Conservation (phyloP, 192 early-diverging fungal genomes). For the Umbelopsis sp. region DNA sequence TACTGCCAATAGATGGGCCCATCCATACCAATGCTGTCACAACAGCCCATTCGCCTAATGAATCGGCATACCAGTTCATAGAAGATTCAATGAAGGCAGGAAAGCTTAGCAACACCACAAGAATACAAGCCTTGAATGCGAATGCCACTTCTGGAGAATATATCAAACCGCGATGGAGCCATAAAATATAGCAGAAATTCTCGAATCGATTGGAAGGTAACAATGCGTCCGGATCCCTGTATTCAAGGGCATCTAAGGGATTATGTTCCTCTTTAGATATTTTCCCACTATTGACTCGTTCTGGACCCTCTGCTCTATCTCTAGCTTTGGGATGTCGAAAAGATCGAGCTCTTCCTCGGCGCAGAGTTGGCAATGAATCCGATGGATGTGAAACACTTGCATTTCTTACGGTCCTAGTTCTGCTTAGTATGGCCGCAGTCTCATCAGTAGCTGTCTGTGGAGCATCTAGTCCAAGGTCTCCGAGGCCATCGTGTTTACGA, state of each 20-base stretch:
- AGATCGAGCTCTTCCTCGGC: neutral
- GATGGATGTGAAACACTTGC: neutral
- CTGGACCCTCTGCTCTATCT: neutral
- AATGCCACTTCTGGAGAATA: conserved; percentile 34
- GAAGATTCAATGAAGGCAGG: conserved; percentile 38
- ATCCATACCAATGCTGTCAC: conserved; percentile 41
- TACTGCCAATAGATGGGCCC: conserved; percentile 40
- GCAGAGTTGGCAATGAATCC: neutral
- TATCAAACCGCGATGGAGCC: conserved; percentile 22
- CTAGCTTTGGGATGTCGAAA: conserved; percentile 8
- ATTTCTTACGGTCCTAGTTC: neutral
- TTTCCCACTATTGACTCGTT: neutral
- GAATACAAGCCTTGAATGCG: conserved; percentile 30
- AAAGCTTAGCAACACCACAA: conserved; percentile 32
- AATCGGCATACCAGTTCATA: conserved; percentile 28
- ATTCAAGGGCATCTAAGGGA: conserved; percentile 20
- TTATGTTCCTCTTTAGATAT: neutral
- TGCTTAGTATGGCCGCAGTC: neutral
- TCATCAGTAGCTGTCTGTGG: neutral
- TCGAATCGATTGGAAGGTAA: conserved; percentile 28
- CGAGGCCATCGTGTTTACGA: conserved; percentile 5
- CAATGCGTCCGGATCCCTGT: conserved; percentile 40
- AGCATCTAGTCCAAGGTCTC: neutral
- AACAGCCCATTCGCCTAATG: conserved; percentile 40
- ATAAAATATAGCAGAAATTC: conserved; percentile 32